phyloP scores from a whole-genome alignment of 176 grass and related monocot genomes.

The Aegilops sharonensis region DNA sequence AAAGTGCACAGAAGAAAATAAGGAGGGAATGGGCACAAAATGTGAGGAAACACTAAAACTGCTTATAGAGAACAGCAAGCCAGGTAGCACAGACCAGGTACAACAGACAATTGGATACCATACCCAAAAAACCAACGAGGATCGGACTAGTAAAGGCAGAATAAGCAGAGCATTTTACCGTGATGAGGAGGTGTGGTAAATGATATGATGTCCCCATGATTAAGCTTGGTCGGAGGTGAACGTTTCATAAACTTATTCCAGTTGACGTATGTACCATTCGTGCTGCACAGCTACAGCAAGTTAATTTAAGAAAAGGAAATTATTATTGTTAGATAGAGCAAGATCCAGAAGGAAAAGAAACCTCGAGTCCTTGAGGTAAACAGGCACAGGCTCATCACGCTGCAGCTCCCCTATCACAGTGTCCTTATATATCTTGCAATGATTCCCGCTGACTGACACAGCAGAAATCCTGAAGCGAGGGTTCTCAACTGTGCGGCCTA shows the following conservation, averaged over 20 bases:
- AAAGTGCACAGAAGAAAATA: neutral
- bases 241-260: constrained; percentile 63
- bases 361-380: constrained; percentile 89
- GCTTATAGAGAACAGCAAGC: neutral
- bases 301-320: constrained; percentile 28
- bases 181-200: constrained; percentile 56
- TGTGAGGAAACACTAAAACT: neutral
- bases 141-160: neutral
- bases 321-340: neutral
- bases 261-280: constrained; percentile 84
- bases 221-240: constrained; percentile 59
- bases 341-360: constrained; percentile 42
- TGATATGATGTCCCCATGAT: constrained; percentile 84
- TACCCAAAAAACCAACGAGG: neutral
- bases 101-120: neutral
- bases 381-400: constrained; percentile 28
- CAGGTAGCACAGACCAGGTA: neutral
- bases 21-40: neutral
- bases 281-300: constrained; percentile 50
- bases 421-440: constrained; percentile 85
- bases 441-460: constrained; percentile 48
- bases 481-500: constrained; percentile 58
- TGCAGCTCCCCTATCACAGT: constrained; percentile 40
- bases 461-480: constrained; percentile 50
- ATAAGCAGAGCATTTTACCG: constrained; percentile 35